Base-by-base conservation (phyloP, 2,329 filamentous ascomycete genomes). In the Paracoccidioides lutzii region DNA sequence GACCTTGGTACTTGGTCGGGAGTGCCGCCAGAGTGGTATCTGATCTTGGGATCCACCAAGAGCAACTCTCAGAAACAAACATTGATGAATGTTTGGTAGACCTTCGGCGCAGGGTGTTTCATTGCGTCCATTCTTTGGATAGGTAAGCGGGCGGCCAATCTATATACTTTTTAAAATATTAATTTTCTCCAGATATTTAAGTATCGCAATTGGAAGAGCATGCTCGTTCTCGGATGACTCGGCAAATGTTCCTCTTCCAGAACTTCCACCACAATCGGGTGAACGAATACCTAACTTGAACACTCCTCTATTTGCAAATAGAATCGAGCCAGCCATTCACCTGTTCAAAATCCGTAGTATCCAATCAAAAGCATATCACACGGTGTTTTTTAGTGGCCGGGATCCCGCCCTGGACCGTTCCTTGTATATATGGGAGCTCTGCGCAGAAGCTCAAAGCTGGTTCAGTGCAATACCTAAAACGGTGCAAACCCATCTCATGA, bases 171-270 rank as follows among this genome's bases (percentile, higher is more conserved):
- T 22, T 40, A 5, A 54, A 41, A 63, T 49, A 33, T 4, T 43
- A 15, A 55, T 53, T 64, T n/a, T 22, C 56, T 54, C 48, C 60
- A 90, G 89, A 65, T 84, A 88, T 9, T 90, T 94, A 48, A 95
- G 90, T 62, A 87, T 95, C 75, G 87, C 91, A 4, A 83, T 94
- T 61, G 87, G 87, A 9, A 80, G 89, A 38, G 85, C 90, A 0
- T 96, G 96, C 68, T 95, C 91, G 0, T 96, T 97, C 66, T 91
- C 89, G 0, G 91, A 97, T 66, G 88, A 91, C 55, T 86, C 90
- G 5, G 81, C 87, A 32, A 85, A 88, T 61, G 90, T 97, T 35
- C 81, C 80, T n/a, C 81, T 90, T 59, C 89, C 90, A 1, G 69
- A 73, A 59, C 69, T 72, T 61, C 71, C 73, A 64, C 57, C 78